These are phyloP conservation scores for Ceratocystis harringtonii DNA, from an alignment of 2,329 filamentous ascomycete genomes.

Conservation along the genomic window DNA sequence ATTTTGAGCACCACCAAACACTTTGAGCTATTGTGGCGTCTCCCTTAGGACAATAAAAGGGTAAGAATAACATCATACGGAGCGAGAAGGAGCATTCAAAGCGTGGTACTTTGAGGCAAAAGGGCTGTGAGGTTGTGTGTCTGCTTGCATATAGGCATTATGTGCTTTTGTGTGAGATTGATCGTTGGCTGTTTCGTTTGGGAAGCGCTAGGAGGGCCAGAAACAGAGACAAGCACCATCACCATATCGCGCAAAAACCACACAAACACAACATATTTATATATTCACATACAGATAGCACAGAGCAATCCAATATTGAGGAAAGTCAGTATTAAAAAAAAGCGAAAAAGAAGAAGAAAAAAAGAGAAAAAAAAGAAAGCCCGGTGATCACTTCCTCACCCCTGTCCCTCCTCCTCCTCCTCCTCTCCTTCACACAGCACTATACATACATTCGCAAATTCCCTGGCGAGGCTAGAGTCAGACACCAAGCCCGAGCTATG, in stretches of 20 bases:
- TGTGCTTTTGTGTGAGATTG: background rate
- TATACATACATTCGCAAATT: background rate
- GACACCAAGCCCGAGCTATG: background rate
- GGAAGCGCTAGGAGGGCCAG: background rate
- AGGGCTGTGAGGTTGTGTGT: background rate
- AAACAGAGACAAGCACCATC: background rate
- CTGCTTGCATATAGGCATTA: background rate
- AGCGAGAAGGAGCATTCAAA: background rate
- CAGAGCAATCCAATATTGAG: background rate
- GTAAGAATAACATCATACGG: background rate
- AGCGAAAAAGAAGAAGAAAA: background rate
- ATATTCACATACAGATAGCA: background rate
- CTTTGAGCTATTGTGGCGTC: background rate
- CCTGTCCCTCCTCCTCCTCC: background rate
- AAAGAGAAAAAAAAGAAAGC: background rate
- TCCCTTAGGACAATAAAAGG: background rate
- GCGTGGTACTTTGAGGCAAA: conserved; percentile 4
- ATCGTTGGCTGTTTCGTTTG: background rate
- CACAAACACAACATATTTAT: background rate
- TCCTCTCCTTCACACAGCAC: background rate
- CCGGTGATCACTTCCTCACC: background rate
- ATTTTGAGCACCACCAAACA: background rate
- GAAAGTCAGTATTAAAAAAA: background rate
- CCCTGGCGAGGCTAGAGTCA: background rate
- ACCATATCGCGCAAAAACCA: background rate